Evolutionary conservation across 495 filamentous ascomycete species (phyloP).

Genomic region (Lophium mytilinum): DNA sequence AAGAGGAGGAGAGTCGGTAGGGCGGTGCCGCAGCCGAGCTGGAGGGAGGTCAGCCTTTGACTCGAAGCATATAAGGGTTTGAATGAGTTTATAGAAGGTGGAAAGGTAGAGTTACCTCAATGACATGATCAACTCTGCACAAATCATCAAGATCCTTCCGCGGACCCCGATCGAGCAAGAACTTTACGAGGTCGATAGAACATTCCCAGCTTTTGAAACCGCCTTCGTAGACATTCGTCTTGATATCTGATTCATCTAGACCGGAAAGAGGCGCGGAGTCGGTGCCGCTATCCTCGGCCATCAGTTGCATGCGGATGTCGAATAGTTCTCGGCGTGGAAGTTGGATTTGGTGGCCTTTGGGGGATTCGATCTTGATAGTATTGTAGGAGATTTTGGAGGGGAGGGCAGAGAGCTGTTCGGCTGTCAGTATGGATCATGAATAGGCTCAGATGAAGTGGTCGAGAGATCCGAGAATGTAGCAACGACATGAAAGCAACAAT

Average conservation of each 20-base stretch:
- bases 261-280: constrained; percentile 37
- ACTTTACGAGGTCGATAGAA: constrained; percentile 73
- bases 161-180: constrained; percentile 41
- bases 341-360: constrained; percentile 40
- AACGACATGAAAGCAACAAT: no score
- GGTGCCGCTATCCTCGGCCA: constrained; percentile 65
- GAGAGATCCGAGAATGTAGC: no score
- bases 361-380: constrained; percentile 45
- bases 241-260: constrained; percentile 75
- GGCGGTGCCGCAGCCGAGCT: constrained; percentile 90
- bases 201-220: constrained; percentile 99
- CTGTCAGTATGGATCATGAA: no score
- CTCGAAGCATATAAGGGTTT: not conserved
- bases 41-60: constrained; percentile 4
- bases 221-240: constrained; percentile 87
- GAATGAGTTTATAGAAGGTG: not conserved
- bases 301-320: constrained; percentile 87
- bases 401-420: constrained; percentile 50
- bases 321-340: constrained; percentile 84
- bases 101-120: constrained; percentile 54
- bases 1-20: constrained; percentile 74
- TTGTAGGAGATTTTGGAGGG: constrained; percentile 75
- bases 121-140: constrained; percentile 44
- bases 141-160: constrained; percentile 34
- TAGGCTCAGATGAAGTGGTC: no score